A percentile compares a stretch with the other conserved stretches of the same genome.
Conservation (phyloP, 371 early-diverging fungal species). For the Circinella minor region DNA sequence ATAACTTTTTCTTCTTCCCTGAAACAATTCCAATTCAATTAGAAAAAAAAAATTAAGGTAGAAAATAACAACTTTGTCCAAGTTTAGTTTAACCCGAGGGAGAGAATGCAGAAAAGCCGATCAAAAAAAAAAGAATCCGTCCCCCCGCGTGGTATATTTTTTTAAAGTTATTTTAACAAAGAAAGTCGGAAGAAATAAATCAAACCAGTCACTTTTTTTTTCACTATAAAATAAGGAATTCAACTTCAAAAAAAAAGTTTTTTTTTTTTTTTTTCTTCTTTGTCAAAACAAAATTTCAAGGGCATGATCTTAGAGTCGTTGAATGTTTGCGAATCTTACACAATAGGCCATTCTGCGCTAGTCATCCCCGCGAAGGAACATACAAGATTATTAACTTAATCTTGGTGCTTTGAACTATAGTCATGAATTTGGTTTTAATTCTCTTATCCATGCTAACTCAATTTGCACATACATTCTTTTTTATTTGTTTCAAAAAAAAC, state of each 20-base stretch:
- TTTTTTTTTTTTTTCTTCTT: slow-evolving; percentile 8
- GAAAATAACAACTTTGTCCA: too few species aligned
- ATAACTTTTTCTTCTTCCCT: too few species aligned
- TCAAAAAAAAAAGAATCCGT: background rate
- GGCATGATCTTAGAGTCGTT: slow-evolving; percentile 28
- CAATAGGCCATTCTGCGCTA: slow-evolving; percentile 29
- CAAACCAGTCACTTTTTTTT: background rate
- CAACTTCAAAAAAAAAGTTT: background rate
- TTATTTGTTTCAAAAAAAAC: background rate
- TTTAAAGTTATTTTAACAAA: too few species aligned
- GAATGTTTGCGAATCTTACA: slow-evolving; percentile 22
- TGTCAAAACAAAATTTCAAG: slow-evolving; percentile 22
- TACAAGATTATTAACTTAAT: slow-evolving; percentile 1
- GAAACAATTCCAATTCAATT: too few species aligned
- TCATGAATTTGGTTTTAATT: slow-evolving; percentile 3
- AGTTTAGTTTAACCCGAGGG: too few species aligned
- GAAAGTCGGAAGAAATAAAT: background rate
- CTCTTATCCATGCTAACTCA: slow-evolving; percentile 18
- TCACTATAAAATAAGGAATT: background rate
- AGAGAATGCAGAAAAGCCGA: too few species aligned
- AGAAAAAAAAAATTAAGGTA: too few species aligned
- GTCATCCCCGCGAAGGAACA: slow-evolving; percentile 24
- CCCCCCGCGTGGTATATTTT: background rate
- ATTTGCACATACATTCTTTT: slow-evolving; percentile 18
- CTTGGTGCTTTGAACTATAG: slow-evolving; percentile 24